Percentiles rank a stretch among this genome's conserved stretches.
Conservation (phyloP, 768 basidiomycete species). For the Podaxis rugospora region DNA sequence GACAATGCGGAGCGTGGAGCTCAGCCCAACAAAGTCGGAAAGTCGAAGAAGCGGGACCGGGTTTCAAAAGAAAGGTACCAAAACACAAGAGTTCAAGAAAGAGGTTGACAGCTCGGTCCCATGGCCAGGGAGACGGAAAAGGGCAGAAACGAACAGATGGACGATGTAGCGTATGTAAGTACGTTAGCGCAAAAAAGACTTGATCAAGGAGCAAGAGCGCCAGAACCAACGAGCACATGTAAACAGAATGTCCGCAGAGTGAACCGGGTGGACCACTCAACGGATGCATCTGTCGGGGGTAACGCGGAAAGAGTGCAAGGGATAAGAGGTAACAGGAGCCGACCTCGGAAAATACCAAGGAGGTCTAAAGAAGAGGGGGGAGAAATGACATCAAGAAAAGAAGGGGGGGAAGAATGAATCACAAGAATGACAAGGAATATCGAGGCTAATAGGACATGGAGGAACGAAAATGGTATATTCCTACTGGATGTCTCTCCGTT, state of each 20-base stretch:
- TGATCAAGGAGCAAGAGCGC: background rate
- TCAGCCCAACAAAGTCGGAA: background rate
- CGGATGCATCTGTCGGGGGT: background rate
- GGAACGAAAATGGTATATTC: conserved; percentile 1
- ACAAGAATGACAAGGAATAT: conserved; percentile 2
- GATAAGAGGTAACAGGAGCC: background rate
- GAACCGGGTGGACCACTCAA: background rate
- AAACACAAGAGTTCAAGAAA: conserved; percentile 13
- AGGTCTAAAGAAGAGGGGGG: background rate
- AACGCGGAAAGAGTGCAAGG: background rate
- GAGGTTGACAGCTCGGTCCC: background rate
- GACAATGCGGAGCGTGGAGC: conserved; percentile 2
- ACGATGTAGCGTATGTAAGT: conserved; percentile 6
- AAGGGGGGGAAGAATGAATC: background rate
- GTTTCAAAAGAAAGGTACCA: background rate
- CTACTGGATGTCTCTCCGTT: conserved; percentile 10
- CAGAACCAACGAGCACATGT: background rate
- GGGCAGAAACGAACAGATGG: background rate
- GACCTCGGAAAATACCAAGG: background rate
- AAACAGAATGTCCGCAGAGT: background rate
- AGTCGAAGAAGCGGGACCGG: background rate
- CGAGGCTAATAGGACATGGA: conserved; percentile 4
- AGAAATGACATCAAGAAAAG: conserved; percentile 1
- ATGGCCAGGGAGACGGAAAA: conserved; percentile 2
- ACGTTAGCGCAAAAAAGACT: conserved; percentile 1